phyloP scores from a whole-genome alignment of 2,329 filamentous ascomycete species.

The Hymenoscyphus albidus region DNA sequence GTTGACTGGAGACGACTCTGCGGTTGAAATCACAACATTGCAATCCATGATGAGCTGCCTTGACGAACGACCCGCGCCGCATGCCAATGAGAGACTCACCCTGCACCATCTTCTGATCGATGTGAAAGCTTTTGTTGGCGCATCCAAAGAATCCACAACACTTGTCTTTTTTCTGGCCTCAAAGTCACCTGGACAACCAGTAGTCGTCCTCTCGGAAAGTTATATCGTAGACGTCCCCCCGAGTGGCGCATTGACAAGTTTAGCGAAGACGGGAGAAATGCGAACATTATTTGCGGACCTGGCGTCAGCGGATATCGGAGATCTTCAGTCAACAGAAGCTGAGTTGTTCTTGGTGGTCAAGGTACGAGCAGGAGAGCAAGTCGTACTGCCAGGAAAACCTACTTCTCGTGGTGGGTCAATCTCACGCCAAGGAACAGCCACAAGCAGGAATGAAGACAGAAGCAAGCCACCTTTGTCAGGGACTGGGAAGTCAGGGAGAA shows the following conservation, averaged over 20 bases:
- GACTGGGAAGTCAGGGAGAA: slow-evolving; percentile 52
- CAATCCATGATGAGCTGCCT: slow-evolving; percentile 96
- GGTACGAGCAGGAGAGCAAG: slow-evolving; percentile 43
- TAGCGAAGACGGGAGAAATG: slow-evolving; percentile 63
- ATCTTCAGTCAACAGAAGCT: slow-evolving; percentile 57
- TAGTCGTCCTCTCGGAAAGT: slow-evolving; percentile 73
- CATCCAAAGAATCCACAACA: slow-evolving; percentile 69
- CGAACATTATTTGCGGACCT: slow-evolving; percentile 87
- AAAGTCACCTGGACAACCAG: slow-evolving; percentile 59
- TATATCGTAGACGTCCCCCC: slow-evolving; percentile 76
- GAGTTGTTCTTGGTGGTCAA: slow-evolving; percentile 83
- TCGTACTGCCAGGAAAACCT: slow-evolving; percentile 26
- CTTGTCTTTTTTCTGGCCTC: slow-evolving; percentile 75
- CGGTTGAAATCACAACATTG: slow-evolving; percentile 82
- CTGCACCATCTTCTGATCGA: slow-evolving; percentile 82
- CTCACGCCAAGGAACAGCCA: slow-evolving; percentile 27
- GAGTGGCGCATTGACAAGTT: slow-evolving; percentile 64
- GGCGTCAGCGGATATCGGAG: slow-evolving; percentile 52
- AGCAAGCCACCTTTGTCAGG: slow-evolving; percentile 43
- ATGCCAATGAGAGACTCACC: slow-evolving; percentile 63
- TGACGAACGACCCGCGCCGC: slow-evolving; percentile 69
- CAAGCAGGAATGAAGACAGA: slow-evolving; percentile 22
- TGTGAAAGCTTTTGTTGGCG: slow-evolving; percentile 75
- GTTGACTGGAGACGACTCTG: slow-evolving; percentile 86
- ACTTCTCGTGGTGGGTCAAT: slow-evolving; percentile 24